These are phyloP conservation scores for Fennellomyces sp. DNA, from an alignment of 371 early-diverging fungal species.

Conservation along the genomic window DNA sequence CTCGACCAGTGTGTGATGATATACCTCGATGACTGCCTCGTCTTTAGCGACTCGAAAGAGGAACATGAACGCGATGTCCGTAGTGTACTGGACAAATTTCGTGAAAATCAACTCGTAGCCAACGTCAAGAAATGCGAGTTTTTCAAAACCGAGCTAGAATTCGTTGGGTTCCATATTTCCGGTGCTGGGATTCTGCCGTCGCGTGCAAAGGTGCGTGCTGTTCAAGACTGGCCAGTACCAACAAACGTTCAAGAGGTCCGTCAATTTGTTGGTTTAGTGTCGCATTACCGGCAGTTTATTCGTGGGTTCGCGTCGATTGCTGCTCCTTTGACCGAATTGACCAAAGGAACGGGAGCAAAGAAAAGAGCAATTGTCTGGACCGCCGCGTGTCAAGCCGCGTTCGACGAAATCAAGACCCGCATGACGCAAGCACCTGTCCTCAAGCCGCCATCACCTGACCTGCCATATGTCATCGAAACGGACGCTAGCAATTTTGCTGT, in stretches of 20 bases:
- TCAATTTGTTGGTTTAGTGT: slow-evolving; percentile 30
- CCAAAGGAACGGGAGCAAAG: too few species aligned
- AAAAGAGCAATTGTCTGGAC: too few species aligned
- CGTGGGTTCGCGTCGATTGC: too few species aligned
- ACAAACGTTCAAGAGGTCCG: slow-evolving; percentile 34
- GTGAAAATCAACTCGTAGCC: slow-evolving; percentile 26
- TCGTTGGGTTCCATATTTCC: slow-evolving; percentile 42
- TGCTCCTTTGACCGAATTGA: too few species aligned
- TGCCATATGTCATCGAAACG: neutral
- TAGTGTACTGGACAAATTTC: slow-evolving; percentile 34
- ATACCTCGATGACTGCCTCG: slow-evolving; percentile 28
- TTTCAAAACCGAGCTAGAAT: slow-evolving; percentile 28
- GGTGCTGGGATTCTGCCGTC: slow-evolving; percentile 26
- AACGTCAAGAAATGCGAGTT: slow-evolving; percentile 60
- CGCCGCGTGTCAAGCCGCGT: too few species aligned
- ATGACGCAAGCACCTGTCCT: too few species aligned
- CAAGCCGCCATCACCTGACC: neutral
- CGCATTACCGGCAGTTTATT: slow-evolving; percentile 35
- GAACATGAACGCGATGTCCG: slow-evolving; percentile 24
- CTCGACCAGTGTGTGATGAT: slow-evolving; percentile 36
- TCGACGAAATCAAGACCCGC: too few species aligned
- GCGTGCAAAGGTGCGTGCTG: slow-evolving; percentile 22
- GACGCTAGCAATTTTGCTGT: slow-evolving; percentile 13
- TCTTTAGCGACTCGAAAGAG: slow-evolving; percentile 3
- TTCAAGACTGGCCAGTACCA: slow-evolving; percentile 41